Base-by-base conservation (phyloP, 2,329 filamentous ascomycete species). In the Emergomyces orientalis region DNA sequence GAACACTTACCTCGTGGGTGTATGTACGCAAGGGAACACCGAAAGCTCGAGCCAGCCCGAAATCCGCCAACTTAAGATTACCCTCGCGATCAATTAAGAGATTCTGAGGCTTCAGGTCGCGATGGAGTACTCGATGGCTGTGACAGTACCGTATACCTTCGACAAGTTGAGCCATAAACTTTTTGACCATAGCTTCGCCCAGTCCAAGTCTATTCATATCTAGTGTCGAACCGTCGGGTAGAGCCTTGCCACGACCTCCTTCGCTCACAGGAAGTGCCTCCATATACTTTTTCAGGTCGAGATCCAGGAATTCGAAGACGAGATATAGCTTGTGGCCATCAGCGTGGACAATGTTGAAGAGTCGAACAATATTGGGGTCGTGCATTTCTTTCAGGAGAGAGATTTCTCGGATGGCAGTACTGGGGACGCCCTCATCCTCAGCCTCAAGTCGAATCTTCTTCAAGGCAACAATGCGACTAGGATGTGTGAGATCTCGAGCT, bases 81-180 rank as follows among this genome's bases (percentile, higher is more conserved):
- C 90, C 91, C 14, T 96, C 88, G 67, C 86, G 84, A 1, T 94
- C 96, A 11, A 99, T 94, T 41, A 99, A 84, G 63, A 99, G 97
- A 77, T 99, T 99, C 77, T 99, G 94, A 45, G 94, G 94, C 76
- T 99, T 99, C 78, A 99, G 97, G 73, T 99, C 94, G 71, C 94
- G 91, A 76, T 99, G 91, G 62, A 96, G 82, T 63, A 96, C 85
- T 63, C 91, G 87, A 76, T 93, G 91, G 67, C 88, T 87, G 77
- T 96, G 91, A 77, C 91, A 96, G 80, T 94, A 96, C 69, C 86
- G 84, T 67, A 95, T 85, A 61, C 91, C 91, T 69, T 90, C 85
- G 71, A 91, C 88, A 63, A 96, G 81, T 77, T 96, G 91, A 71
- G 84, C 86, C 88, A 95, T 95, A 79, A 96, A 96, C 77, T 91